phyloP scores from a whole-genome alignment of 768 basidiomycete species.

The Leccinum longicurvipes region DNA sequence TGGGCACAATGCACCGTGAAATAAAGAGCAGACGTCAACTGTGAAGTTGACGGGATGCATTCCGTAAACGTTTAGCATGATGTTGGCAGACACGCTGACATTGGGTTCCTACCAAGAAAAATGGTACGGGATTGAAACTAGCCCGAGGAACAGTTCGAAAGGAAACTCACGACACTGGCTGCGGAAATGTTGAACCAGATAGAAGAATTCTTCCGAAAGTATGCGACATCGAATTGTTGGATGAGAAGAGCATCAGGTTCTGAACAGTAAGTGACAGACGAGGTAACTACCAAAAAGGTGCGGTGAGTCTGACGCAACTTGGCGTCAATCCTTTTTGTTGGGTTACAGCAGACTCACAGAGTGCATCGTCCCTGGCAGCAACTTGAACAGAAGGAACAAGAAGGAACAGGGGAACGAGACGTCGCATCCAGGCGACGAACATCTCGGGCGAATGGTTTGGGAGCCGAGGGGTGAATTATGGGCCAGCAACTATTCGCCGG shows the following conservation, averaged over 20 bases:
- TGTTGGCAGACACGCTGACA: conserved; percentile 77
- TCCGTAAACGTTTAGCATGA: conserved; percentile 87
- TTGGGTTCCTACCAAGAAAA: conserved; percentile 52
- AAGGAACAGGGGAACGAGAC: conserved; percentile 40
- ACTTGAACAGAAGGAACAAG: conserved; percentile 38
- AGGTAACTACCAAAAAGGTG: conserved; percentile 55
- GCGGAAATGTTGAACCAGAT: conserved; percentile 84
- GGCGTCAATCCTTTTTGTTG: not conserved
- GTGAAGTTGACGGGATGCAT: conserved; percentile 78
- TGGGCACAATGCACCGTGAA: conserved; percentile 79
- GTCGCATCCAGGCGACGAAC: conserved; percentile 81
- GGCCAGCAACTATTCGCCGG: conserved; percentile 24
- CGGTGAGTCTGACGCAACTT: conserved; percentile 2
- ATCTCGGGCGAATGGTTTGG: conserved; percentile 35
- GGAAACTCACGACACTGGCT: conserved; percentile 71
- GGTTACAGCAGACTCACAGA: conserved; percentile 49
- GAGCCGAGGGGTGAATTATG: conserved; percentile 19
- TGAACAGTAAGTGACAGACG: conserved; percentile 84
- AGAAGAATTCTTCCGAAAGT: conserved; percentile 67
- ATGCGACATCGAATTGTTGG: conserved; percentile 72
- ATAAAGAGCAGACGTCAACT: conserved; percentile 78
- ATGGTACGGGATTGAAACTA: conserved; percentile 11
- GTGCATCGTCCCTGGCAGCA: conserved; percentile 48
- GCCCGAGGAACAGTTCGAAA: not conserved
- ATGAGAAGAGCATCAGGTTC: conserved; percentile 78